These are phyloP conservation scores for Polygonum aviculare DNA, from an alignment of 148 eudicot species.

Conservation along the genomic window DNA sequence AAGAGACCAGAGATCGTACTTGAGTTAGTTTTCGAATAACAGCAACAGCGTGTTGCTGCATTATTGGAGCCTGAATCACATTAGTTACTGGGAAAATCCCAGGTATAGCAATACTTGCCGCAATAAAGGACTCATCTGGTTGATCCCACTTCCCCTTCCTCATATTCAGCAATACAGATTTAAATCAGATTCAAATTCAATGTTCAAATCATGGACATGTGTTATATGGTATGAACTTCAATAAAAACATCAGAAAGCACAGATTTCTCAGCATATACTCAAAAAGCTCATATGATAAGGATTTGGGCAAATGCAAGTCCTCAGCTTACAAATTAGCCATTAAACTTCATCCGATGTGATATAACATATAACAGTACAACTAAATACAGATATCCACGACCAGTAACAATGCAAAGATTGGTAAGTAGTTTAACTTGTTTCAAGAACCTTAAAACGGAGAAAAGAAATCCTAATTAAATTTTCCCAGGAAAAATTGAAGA, in stretches of 20 bases:
- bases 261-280: neutral
- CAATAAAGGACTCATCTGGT: conserved; percentile 67
- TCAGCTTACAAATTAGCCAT: neutral
- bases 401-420: neutral
- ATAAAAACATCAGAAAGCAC: neutral
- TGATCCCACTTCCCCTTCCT: conserved; percentile 94
- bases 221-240: neutral
- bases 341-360: neutral
- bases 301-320: neutral
- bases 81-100: conserved; percentile 46
- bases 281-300: neutral
- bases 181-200: neutral
- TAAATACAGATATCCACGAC: neutral
- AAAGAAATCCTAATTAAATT: neutral
- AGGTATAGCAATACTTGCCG: conserved; percentile 42
- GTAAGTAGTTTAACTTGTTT: neutral
- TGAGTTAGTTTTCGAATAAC: conserved; percentile 57
- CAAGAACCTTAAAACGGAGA: neutral
- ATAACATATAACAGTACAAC: neutral
- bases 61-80: conserved; percentile 32
- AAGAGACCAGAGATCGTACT: conserved; percentile 26
- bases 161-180: conserved; percentile 17
- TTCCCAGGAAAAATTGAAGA: neutral
- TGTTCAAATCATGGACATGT: neutral
- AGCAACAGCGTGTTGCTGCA: conserved; percentile 55